Evolutionary conservation across 176 grass and related monocot genomes (phyloP), one percentile per base, ranked within the genome.

Genomic region (Carex myosuroides): DNA sequence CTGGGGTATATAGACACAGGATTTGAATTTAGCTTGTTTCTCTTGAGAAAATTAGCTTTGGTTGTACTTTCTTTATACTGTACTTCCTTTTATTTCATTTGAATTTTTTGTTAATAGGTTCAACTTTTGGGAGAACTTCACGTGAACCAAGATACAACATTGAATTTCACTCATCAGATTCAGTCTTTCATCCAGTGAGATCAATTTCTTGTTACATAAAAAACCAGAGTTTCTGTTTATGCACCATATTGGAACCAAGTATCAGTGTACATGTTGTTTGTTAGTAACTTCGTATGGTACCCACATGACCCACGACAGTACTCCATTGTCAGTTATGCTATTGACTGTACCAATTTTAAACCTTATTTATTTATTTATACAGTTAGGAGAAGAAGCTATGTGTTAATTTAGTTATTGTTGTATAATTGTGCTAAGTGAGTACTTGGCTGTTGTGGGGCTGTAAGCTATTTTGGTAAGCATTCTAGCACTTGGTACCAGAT

Each of bases 131-230:
- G 22, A 60, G 88, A 17, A 90, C 80, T 90, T 85, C 87, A 81
- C 88, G 85, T 64, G 88, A 90, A 70, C 88, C 88, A 46, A 90
- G 86, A 84, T 90, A 87, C 81, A 87, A 84, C 73, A 79, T 90
- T 75, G 81, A 87, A 70, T 81, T 81, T 46, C 88, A 90, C 73
- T 60, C 64, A 2, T 59, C 75, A 65, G 61, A 87, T 63, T 90
- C 88, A 54, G 35, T 80, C 53, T 90, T 84, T 87, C 50, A 84
- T 81, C 85, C 88, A 26, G 88, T 90, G 37, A 90, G 88, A 59
- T 42, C 67, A 61, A 26, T 24, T 88, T 22, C 37, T 50, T 30
- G 13, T 30, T 61, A 54, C 20, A 70, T 61, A 11, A 73, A 35
- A 56, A 74, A 59, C 24, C 20, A 56, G 56, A 56, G 4, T 55